Percentiles rank a stretch among this genome's conserved stretches.
These are phyloP conservation scores for Pleurotus citrinopileatus DNA, from an alignment of 768 basidiomycete species.

Conservation along the genomic window DNA sequence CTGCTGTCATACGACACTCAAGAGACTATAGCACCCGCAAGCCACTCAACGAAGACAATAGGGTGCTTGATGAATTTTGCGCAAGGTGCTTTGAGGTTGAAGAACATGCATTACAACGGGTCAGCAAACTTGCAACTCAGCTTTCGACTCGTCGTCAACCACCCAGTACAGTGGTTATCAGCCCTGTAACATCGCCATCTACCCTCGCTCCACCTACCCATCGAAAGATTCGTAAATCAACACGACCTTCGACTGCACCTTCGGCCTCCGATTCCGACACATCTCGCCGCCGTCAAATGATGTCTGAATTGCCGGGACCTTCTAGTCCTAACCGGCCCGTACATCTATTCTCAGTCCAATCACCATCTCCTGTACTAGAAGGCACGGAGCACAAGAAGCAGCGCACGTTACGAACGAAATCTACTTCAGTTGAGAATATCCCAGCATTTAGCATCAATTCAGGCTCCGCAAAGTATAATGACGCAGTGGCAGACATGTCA, in stretches of 20 bases:
- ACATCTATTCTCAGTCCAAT: slow-evolving; percentile 18
- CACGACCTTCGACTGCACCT: slow-evolving; percentile 50
- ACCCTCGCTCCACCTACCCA: slow-evolving; percentile 13
- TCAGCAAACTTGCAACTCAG: slow-evolving; percentile 55
- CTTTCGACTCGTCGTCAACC: slow-evolving; percentile 27
- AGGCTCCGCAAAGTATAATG: not conserved
- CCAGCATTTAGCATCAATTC: slow-evolving; percentile 26
- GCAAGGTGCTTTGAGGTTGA: slow-evolving; percentile 67
- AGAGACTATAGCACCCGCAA: slow-evolving; percentile 35
- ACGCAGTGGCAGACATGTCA: slow-evolving; percentile 22
- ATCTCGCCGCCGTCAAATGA: slow-evolving; percentile 14
- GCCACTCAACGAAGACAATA: slow-evolving; percentile 34
- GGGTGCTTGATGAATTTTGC: slow-evolving; percentile 53
- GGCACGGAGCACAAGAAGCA: slow-evolving; percentile 12
- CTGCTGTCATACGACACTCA: slow-evolving; percentile 70
- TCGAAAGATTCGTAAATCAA: slow-evolving; percentile 20
- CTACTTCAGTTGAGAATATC: slow-evolving; percentile 55
- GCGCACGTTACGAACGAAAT: slow-evolving; percentile 39
- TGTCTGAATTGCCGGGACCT: slow-evolving; percentile 1
- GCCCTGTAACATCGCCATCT: slow-evolving; percentile 16
- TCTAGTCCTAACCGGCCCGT: slow-evolving; percentile 5
- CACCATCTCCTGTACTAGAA: slow-evolving; percentile 16
- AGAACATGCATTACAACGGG: slow-evolving; percentile 61
- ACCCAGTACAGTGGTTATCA: slow-evolving; percentile 14
- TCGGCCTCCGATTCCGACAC: slow-evolving; percentile 28